Percentiles rank a stretch among this genome's conserved stretches.
These are phyloP conservation scores for Boletus reticulatus DNA, from an alignment of 768 basidiomycete species.

Conservation along the genomic window DNA sequence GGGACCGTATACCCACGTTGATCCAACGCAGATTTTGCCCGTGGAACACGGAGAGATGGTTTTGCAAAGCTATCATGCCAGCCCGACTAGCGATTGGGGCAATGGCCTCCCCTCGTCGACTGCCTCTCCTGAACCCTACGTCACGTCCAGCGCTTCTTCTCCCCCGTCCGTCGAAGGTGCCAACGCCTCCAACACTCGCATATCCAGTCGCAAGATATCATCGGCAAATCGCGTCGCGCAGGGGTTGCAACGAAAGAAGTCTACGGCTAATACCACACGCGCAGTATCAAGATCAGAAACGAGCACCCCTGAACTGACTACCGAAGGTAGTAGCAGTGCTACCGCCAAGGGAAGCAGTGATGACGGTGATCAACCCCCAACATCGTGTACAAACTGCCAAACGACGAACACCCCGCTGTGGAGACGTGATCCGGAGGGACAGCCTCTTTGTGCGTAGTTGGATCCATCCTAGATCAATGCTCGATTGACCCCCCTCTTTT, in stretches of 20 bases:
- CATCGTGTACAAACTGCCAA: constrained; percentile 91
- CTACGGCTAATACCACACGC: constrained; percentile 23
- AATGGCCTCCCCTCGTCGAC: constrained; percentile 68
- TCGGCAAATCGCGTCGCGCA: constrained; percentile 60
- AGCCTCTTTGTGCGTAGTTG: constrained; percentile 73
- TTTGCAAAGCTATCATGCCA: constrained; percentile 60
- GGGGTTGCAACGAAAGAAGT: constrained; percentile 55
- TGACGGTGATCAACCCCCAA: constrained; percentile 70
- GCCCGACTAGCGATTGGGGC: constrained; percentile 83
- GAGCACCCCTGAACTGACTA: constrained; percentile 63
- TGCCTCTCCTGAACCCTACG: constrained; percentile 75
- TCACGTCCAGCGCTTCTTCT: constrained; percentile 66
- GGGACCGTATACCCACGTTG: constrained; percentile 74
- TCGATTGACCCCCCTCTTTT: constrained; percentile 12
- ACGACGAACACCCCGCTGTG: constrained; percentile 94
- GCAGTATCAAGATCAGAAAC: constrained; percentile 49
- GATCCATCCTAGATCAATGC: constrained; percentile 5
- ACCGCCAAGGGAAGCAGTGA: constrained; percentile 47
- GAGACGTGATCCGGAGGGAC: constrained; percentile 90
- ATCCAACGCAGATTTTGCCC: constrained; percentile 86
- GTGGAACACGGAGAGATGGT: constrained; percentile 40
- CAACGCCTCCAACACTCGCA: constrained; percentile 27
- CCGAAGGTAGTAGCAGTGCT: constrained; percentile 28
- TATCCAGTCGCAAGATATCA: constrained; percentile 56
- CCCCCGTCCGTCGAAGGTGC: constrained; percentile 64